Evolutionary conservation across 23 red algal species (phyloP), one percentile per base, ranked within the genome.

Genomic region (Gracilaria gracilis): DNA sequence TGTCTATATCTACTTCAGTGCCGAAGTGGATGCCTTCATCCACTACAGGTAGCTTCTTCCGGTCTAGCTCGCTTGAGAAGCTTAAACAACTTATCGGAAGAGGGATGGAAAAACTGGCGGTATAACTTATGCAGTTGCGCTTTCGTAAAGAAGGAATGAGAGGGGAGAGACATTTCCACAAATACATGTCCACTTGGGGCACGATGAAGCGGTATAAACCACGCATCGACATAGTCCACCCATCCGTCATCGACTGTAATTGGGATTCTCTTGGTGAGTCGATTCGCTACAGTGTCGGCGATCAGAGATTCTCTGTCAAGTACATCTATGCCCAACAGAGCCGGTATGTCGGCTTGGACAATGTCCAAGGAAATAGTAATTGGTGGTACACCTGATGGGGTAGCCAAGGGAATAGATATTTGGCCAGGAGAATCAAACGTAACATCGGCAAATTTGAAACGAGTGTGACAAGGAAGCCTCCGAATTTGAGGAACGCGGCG

Each of bases 241-340:
- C 0, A 2, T 13, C 58, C 88, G 16, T 72, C 23, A 15, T 53
- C 48, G 11, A 12, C 0, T 0, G 0, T 13, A 9, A 61, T 27
- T 0, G 20, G 9, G 1, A 7, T 17, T 0, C 47, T 9, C 17
- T 83, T 47, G 28, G 51, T 74, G 0, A 92, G 88, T 20, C 78
- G 75, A 61, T 83, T 75, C 15, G 67, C 65, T 1, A 81, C 88
- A 15, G 88, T 92, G 42, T 92, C 88, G 0, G 88, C 88, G 16
- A 74, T 75, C 7, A 92, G 34, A 4, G 58, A 67, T 25, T 92
- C 59, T 40, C 38, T 12, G 57, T 92, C 62, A 3, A 92, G 42
- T 8, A 92, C 23, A 57, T 92, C 75, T 65, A 92, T 83, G 20
- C 88, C 88, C 6, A 83, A 46, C 32, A 92, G 66, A 37, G 62